Base-by-base conservation (phyloP, 768 basidiomycete genomes). In the Rhodotorula diobovata region DNA sequence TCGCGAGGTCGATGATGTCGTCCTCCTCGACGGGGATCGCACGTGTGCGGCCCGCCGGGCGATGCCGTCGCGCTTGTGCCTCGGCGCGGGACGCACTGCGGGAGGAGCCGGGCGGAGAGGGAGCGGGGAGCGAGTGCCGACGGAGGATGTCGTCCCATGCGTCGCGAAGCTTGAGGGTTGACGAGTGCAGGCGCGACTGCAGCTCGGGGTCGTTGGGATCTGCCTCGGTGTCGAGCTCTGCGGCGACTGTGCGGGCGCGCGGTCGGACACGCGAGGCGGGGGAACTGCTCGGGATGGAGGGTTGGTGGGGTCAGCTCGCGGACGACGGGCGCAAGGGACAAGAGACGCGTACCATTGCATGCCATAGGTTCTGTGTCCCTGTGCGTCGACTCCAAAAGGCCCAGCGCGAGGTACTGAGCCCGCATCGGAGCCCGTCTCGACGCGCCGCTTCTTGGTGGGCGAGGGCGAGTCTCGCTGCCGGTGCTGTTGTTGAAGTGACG, bases 1-100 rank as follows among this genome's bases (percentile, higher is more conserved):
- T 51, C 14, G n/a, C 4, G 10, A 74, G 59, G 55, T 74, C 69
- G 62, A 74, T 71, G 39, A 74, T 74, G 66, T 74, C 73, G 62
- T 74, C 73, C 48, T 70, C 66, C 18, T 74, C 73, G 18, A 70
- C 54, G 6, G 66, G 66, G 21, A 74, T 43, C 20, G 69, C 68
- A 23, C 73, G 50, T 21, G 69, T 74, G 30, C 56, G 34, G 9
- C 70, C 73, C 2, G 61, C 59, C 0, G 54, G 56, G 20, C 55
- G 54, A 28, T 71, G 70, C 9, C 56, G 39, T 5, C 39, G 3
- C 18, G 41, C 7, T 8, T 6, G 25, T 15, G 39, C 5, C 21
- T n/a, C 6, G 34, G n/a, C 0, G 16, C 56, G 1, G 12, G 21
- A 4, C 20, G 30, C 15, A 1, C 43, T 8, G 25, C 25, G 32